Percentiles rank a stretch among this genome's conserved stretches.
phyloP scores from a whole-genome alignment of 2,329 filamentous ascomycete species.

The Fusarium sp. region DNA sequence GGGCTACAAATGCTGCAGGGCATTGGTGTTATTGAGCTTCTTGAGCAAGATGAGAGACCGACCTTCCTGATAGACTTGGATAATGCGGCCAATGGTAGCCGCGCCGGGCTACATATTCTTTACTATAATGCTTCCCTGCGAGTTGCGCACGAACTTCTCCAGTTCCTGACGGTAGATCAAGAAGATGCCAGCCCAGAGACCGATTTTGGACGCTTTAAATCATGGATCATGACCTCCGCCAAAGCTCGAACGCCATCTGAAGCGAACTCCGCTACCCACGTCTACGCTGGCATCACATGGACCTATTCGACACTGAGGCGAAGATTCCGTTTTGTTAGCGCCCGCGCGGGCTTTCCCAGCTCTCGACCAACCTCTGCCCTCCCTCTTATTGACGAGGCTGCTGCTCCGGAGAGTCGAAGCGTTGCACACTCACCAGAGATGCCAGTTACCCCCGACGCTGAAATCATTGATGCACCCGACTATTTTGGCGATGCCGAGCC shows the following conservation, averaged over 20 bases:
- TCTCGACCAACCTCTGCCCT: conserved; percentile 55
- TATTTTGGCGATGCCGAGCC: conserved; percentile 56
- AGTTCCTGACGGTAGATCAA: conserved; percentile 65
- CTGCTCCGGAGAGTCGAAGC: conserved; percentile 49
- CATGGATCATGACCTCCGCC: conserved; percentile 73
- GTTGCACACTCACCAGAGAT: conserved; percentile 53
- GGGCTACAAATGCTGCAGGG: conserved; percentile 69
- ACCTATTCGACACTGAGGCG: conserved; percentile 76
- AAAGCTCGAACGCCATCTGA: conserved; percentile 64
- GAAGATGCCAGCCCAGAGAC: conserved; percentile 55
- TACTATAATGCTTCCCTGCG: conserved; percentile 78
- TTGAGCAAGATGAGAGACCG: conserved; percentile 81
- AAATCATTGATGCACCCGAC: conserved; percentile 49
- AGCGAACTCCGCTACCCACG: conserved; percentile 64
- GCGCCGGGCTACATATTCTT: conserved; percentile 68
- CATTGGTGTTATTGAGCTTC: conserved; percentile 76
- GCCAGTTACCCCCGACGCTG: conserved; percentile 48
- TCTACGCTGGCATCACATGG: conserved; percentile 76
- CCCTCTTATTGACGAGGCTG: conserved; percentile 51
- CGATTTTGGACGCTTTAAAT: conserved; percentile 73
- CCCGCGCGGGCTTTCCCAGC: conserved; percentile 52
- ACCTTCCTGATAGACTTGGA: conserved; percentile 80
- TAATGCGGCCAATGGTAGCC: conserved; percentile 65
- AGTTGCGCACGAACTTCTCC: conserved; percentile 64
- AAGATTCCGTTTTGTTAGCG: conserved; percentile 76